These are phyloP conservation scores for Amanita muscaria DNA, from an alignment of 768 basidiomycete genomes.

Conservation along the genomic window DNA sequence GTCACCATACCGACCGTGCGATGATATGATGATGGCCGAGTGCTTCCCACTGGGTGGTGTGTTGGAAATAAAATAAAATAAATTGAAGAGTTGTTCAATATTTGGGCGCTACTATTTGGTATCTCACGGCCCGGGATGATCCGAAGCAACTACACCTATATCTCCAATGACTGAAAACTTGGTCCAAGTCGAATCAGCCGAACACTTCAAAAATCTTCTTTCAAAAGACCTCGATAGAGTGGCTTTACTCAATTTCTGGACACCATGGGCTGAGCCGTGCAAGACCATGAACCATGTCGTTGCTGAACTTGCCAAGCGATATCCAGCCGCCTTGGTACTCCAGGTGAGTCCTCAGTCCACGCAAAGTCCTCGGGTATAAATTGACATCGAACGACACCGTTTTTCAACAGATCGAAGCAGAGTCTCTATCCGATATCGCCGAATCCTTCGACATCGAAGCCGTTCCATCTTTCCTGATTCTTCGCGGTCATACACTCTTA, in stretches of 20 bases:
- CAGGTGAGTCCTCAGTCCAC: slow-evolving; percentile 36
- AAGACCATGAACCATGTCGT: slow-evolving; percentile 80
- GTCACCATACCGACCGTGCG: too few relatives aligned
- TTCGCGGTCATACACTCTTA: slow-evolving; percentile 83
- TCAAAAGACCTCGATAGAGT: slow-evolving; percentile 69
- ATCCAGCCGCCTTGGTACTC: slow-evolving; percentile 61
- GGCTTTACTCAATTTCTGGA: slow-evolving; percentile 92
- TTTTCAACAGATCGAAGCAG: slow-evolving; percentile 65
- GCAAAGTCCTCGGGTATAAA: background rate
- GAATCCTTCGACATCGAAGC: slow-evolving; percentile 89
- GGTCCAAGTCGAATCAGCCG: too few relatives aligned
- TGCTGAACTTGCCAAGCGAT: slow-evolving; percentile 61
- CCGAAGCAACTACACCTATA: too few relatives aligned
- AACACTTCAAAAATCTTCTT: slow-evolving; percentile 68
- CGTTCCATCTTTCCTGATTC: slow-evolving; percentile 78
- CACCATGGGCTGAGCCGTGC: slow-evolving; percentile 89
- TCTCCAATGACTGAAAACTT: too few relatives aligned
- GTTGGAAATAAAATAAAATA: too few relatives aligned
- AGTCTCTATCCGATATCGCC: slow-evolving; percentile 70
- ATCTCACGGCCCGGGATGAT: too few relatives aligned
- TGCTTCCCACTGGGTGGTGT: too few relatives aligned
- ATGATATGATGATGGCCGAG: too few relatives aligned
- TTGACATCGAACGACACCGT: background rate
- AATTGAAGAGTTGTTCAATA: too few relatives aligned
- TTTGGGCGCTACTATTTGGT: too few relatives aligned